phyloP scores from a whole-genome alignment of 768 basidiomycete genomes.

The Austroboletus festivus region DNA sequence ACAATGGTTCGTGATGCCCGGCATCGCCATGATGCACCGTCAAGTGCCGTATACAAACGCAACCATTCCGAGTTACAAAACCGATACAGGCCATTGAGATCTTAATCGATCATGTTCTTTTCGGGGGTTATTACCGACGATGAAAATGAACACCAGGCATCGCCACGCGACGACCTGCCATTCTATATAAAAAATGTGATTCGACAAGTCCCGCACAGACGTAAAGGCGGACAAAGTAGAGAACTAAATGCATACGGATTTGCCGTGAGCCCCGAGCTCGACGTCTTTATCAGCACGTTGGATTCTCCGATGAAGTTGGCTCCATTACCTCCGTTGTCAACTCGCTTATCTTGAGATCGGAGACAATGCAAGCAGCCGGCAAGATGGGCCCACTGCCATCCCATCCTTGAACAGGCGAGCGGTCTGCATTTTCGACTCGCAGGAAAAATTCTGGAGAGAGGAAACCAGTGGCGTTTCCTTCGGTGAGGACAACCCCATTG shows the following conservation, averaged over 20 bases:
- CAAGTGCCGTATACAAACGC: background rate
- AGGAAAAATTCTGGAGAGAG: slow-evolving; percentile 63
- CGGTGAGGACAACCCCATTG: slow-evolving; percentile 88
- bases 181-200: background rate
- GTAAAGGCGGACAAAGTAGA: too few species aligned
- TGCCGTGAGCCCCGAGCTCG: background rate
- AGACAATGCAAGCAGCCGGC: background rate
- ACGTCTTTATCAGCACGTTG: background rate
- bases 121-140: background rate
- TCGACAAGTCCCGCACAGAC: background rate
- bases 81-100: background rate
- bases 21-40: too few species aligned
- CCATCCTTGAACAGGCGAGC: slow-evolving; percentile 23
- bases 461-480: slow-evolving; percentile 65
- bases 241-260: background rate
- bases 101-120: background rate
- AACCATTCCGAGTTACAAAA: slow-evolving; percentile 1
- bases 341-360: background rate
- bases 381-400: slow-evolving; percentile 4
- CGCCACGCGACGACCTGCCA: background rate
- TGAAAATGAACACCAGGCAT: background rate
- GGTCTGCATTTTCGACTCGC: slow-evolving; percentile 53
- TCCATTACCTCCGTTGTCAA: background rate
- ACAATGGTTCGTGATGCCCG: too few species aligned
- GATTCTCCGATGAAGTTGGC: background rate